Evolutionary conservation across 345 rosid species (phyloP), one percentile per base, ranked within the genome.

Genomic region (Raphanus sativus): DNA sequence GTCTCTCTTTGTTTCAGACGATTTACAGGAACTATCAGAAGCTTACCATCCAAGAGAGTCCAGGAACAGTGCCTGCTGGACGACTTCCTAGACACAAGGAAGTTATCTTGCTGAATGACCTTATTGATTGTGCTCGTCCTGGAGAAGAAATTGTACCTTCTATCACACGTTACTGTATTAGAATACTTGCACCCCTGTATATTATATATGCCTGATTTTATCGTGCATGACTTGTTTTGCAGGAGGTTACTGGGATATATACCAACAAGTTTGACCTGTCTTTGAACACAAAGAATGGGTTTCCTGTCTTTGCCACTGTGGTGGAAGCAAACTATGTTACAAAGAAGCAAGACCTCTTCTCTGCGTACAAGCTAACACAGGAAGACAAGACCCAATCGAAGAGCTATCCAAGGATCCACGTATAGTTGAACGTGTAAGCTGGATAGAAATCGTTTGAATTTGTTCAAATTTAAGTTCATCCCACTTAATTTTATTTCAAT

Each of bases 41-140:
- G 80, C 94, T 95, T 59, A 91, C 96, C 24, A 92, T 95, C 65
- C 98, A 92, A 83, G 99, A 95, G 87, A 91, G 97, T 83, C 99
- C 99, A 59, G 98, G 98, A 82, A 95, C 90, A 69, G 98, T 95
- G 58, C 99, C 98, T 73, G 99, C 99, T 26, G 99, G 99, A 55
- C 86, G 98, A 76, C 98, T 95, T 81, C 98, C 99, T 54, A 89
- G 99, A 90, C 89, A 89, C 90, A 95, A 95, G 85, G 98, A 95
- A 89, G 97, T 95, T 79, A 95, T 95, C 75, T 80, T 92, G 71
- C 74, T 93, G 77, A 93, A 93, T 79, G 99, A 95, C 81, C 87
- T 95, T 80, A 95, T 93, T 74, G 98, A 90, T 75, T 95, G 99
- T 67, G 99, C 99, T 40, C 92, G 92, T 71, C 97, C 98, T 21